Percentiles rank a stretch among this genome's conserved stretches.
Evolutionary conservation across 345 rosid genomes (phyloP).

Genomic region (Punica granatum): DNA sequence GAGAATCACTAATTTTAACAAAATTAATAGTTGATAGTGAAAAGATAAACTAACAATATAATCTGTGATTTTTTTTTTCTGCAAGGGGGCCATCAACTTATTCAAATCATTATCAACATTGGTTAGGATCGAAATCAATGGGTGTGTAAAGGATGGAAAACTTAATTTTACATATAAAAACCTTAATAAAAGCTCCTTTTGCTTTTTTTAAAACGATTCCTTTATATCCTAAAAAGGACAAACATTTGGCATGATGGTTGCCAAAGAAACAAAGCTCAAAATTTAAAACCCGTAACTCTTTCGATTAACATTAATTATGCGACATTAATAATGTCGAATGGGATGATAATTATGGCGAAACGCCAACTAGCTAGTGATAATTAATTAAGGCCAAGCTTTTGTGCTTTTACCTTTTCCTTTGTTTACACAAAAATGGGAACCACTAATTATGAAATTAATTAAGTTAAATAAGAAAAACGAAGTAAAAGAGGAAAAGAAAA

Average conservation of each 20-base stretch:
- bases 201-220: too few species aligned
- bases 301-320: background rate
- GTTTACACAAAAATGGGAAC: background rate
- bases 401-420: background rate
- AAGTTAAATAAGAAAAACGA: too few species aligned
- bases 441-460: background rate
- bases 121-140: too few species aligned
- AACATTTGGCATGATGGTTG: background rate
- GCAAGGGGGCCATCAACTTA: too few species aligned
- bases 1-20: too few species aligned
- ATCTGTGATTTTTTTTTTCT: too few species aligned
- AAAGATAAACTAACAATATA: too few species aligned
- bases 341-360: background rate
- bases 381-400: background rate
- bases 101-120: too few species aligned
- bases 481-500: background rate
- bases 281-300: background rate
- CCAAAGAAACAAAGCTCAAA: background rate
- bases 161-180: too few species aligned
- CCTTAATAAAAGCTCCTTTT: too few species aligned
- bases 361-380: background rate
- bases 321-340: background rate
- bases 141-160: too few species aligned
- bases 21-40: too few species aligned
- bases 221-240: background rate